Evolutionary conservation across 2,329 filamentous ascomycete genomes (phyloP), one percentile per base, ranked within the genome.

Genomic region (Tolypocladium pustulatum): DNA sequence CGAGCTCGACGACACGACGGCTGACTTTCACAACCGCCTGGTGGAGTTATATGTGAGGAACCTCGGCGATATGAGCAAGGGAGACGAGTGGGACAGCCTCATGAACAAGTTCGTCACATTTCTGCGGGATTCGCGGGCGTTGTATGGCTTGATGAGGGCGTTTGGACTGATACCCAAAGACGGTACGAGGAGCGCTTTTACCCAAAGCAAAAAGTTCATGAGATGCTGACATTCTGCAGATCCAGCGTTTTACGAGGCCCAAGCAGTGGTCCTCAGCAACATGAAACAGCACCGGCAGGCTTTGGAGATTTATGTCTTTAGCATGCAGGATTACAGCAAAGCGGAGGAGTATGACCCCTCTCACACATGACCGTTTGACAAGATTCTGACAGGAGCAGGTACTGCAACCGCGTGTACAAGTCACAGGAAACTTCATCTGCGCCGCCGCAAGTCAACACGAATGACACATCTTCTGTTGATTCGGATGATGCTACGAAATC

Each of bases 271-370:
- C 25, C 83, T 97, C 43, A 91, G 90, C 72, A 95, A 94, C 65
- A 96, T 97, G 90, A 91, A 90, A 8, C 88, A 93, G 66, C 92
- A 99, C 75, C 92, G 91, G 69, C 91, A 97, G 73, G 94, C 94
- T 0, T 77, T 99, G n/a, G 89, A 94, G 69, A 96, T 99, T 57
- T 99, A 96, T 70, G 93, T 97, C 34, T 99, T 97, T 75, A 94
- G 93, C 71, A 83, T 99, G 71, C 78, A 89, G 64, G 88, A 96
- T 71, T 93, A 90, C 62, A 78, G 76, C 15, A 97, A 96, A 73
- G 94, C 94, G 37, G 94, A 99, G 81, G 91, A 96, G 87, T 96
- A 76, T 61, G 85, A 78, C 54, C 17, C 51, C 27, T 32, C 22
- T 13, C 43, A 10, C 15, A 25, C 17, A 49, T 36, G 37, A 25